Conservation (phyloP, 768 basidiomycete genomes). For the Tylopilus plumbeoviolaceoides region DNA sequence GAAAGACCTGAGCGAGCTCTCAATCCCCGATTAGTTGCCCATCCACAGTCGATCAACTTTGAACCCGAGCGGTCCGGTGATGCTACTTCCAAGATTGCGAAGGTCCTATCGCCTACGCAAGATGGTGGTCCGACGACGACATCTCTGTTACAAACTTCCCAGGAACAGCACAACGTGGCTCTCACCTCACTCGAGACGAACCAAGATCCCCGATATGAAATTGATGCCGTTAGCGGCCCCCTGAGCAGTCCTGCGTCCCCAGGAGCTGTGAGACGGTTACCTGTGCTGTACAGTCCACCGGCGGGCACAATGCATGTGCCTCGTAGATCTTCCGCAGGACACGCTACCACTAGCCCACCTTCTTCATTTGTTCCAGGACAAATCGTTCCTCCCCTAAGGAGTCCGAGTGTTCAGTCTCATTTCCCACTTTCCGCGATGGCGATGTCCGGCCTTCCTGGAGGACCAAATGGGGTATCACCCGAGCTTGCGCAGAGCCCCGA, state of each 20-base stretch:
- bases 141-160: constrained; percentile 2
- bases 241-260: constrained; percentile 4
- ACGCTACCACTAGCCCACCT: constrained; percentile 18
- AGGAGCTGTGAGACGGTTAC: constrained; percentile 13
- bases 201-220: constrained; percentile 1
- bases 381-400: constrained; percentile 37
- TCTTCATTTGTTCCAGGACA: constrained; percentile 37
- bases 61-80: background rate
- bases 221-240: background rate
- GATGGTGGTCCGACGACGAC: constrained; percentile 1
- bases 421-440: constrained; percentile 21
- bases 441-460: constrained; percentile 19
- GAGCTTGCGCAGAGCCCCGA: constrained; percentile 5
- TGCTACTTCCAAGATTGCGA: background rate
- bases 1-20: constrained; percentile 22
- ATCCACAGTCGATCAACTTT: background rate
- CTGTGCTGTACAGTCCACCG: constrained; percentile 17
- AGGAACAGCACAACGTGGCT: constrained; percentile 4
- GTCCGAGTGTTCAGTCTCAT: constrained; percentile 30
- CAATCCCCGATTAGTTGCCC: constrained; percentile 14
- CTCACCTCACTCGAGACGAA: background rate
- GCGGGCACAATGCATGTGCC: constrained; percentile 11
- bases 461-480: constrained; percentile 18
- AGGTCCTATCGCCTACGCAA: background rate
- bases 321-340: constrained; percentile 23